Conservation (phyloP, 352 stramenopile genomes). For the Phytophthora hybrid region DNA sequence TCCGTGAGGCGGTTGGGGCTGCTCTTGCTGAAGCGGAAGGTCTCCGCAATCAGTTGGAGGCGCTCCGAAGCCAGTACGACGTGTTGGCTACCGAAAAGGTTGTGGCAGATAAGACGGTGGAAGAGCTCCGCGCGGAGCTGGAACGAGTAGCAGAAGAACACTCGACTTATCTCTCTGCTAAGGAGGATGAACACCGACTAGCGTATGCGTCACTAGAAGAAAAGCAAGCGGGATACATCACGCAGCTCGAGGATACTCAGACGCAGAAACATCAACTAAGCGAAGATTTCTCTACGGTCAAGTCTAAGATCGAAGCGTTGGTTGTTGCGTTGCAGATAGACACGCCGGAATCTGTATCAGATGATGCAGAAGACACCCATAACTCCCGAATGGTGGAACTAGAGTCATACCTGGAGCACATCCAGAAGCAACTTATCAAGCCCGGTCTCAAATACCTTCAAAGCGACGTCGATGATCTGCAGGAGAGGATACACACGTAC, state of each 20-base stretch:
- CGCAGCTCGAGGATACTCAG: conserved; percentile 17
- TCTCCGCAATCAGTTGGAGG: conserved; percentile 34
- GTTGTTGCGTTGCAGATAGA: conserved; percentile 14
- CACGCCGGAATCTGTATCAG: neutral
- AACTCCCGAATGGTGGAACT: conserved; percentile 21
- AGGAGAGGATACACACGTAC: conserved; percentile 32
- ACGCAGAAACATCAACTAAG: conserved; percentile 23
- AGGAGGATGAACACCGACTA: conserved; percentile 24
- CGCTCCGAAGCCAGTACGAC: conserved; percentile 23
- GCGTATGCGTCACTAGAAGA: conserved; percentile 10
- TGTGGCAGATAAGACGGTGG: conserved; percentile 24
- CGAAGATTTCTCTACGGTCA: conserved; percentile 27
- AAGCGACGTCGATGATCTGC: conserved; percentile 24
- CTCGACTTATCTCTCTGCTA: conserved; percentile 18
- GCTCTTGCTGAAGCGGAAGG: conserved; percentile 30
- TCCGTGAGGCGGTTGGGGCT: conserved; percentile 30
- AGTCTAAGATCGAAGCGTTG: conserved; percentile 29
- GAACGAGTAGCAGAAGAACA: conserved; percentile 39
- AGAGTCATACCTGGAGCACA: conserved; percentile 28
- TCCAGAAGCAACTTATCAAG: conserved; percentile 33
- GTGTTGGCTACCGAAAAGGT: conserved; percentile 15
- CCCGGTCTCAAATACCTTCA: conserved; percentile 13
- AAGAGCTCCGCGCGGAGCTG: conserved; percentile 33
- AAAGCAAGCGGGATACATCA: conserved; percentile 15
- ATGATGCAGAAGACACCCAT: neutral